phyloP scores from a whole-genome alignment of 2,329 filamentous ascomycete species.

The Monilinia polystroma region DNA sequence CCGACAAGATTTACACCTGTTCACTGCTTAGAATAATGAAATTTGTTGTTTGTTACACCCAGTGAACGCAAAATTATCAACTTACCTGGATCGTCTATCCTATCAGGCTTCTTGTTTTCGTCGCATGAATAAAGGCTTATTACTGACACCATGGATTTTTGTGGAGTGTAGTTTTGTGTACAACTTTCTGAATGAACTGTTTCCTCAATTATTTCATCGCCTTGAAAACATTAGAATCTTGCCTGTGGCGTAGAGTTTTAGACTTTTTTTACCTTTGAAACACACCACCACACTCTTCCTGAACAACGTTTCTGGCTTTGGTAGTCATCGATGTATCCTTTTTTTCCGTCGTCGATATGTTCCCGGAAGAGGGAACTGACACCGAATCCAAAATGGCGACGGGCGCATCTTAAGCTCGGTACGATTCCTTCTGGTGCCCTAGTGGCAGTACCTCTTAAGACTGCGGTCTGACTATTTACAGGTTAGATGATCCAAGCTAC shows the following conservation, averaged over 20 bases:
- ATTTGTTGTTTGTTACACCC: not conserved
- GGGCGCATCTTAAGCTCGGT: constrained; percentile 24
- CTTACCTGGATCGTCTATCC: constrained; percentile 20
- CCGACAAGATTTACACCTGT: constrained; percentile 23
- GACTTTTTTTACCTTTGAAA: constrained; percentile 25
- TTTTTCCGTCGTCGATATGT: constrained; percentile 20
- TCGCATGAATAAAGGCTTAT: constrained; percentile 21
- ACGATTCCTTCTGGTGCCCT: constrained; percentile 26
- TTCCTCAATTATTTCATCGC: constrained; percentile 21
- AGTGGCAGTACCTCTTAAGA: constrained; percentile 27
- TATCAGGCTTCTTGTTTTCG: constrained; percentile 16
- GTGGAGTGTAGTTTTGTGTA: constrained; percentile 1
- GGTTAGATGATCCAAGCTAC: constrained; percentile 4
- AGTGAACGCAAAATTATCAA: not conserved
- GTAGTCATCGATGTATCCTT: constrained; percentile 4
- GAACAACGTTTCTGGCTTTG: constrained; percentile 18
- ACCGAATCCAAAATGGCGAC: constrained; percentile 26
- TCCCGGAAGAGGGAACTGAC: constrained; percentile 8
- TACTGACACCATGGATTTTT: not conserved
- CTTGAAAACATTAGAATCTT: constrained; percentile 14
- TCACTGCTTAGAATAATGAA: not conserved
- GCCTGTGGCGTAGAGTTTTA: too few relatives aligned
- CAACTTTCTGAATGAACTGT: constrained; percentile 1
- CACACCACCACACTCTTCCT: constrained; percentile 23
- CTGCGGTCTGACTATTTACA: constrained; percentile 28